phyloP scores from a whole-genome alignment of 2,329 filamentous ascomycete genomes.

The Coleophoma eucalyptorum region DNA sequence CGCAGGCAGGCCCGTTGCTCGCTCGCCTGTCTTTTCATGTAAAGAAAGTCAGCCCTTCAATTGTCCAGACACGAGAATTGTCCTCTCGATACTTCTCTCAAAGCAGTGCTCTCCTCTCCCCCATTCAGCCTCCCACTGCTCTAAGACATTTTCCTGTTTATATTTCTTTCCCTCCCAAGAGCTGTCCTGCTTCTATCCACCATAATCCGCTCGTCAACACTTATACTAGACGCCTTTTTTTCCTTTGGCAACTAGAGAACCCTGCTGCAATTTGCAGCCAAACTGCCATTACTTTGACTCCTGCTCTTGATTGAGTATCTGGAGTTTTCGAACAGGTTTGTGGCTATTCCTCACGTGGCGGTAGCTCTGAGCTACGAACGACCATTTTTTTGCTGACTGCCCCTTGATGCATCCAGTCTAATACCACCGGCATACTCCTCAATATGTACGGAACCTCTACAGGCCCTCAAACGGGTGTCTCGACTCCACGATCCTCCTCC shows the following conservation, averaged over 20 bases:
- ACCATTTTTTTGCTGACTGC: slow-evolving; percentile 2
- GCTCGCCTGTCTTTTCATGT: too few relatives aligned
- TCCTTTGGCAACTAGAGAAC: background rate
- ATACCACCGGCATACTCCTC: slow-evolving; percentile 14
- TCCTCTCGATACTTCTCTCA: background rate
- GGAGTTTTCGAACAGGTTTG: slow-evolving; percentile 22
- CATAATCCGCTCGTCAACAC: background rate
- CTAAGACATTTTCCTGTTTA: background rate
- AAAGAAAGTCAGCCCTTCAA: background rate
- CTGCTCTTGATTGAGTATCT: slow-evolving; percentile 32
- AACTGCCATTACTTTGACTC: slow-evolving; percentile 13
- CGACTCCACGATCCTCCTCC: slow-evolving; percentile 89
- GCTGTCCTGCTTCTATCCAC: background rate
- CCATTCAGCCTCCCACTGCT: background rate
- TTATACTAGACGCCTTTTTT: background rate
- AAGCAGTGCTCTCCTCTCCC: background rate
- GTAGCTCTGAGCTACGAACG: background rate
- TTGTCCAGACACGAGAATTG: background rate
- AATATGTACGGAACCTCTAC: slow-evolving; percentile 83
- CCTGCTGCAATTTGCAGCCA: background rate
- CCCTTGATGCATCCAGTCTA: slow-evolving; percentile 5
- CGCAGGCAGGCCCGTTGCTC: background rate
- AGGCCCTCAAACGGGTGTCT: slow-evolving; percentile 91
- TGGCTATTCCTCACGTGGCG: background rate
- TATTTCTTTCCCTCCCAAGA: background rate